These are phyloP conservation scores for Hondaea fermentalgiana DNA, from an alignment of 108 stramenopile species.

Conservation along the genomic window DNA sequence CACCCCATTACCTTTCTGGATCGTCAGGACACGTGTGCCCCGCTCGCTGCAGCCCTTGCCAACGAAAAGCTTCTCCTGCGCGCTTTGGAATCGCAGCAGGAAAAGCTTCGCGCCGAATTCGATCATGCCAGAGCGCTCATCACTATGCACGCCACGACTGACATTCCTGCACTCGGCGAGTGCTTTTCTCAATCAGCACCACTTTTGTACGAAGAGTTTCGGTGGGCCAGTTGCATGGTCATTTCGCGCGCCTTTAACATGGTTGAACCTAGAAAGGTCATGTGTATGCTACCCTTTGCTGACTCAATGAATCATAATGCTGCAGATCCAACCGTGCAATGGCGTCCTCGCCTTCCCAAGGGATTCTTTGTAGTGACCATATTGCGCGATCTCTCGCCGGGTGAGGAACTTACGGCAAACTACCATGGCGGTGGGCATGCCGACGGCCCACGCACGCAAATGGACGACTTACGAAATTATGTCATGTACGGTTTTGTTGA, in stretches of 20 bases:
- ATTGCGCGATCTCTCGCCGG: neutral
- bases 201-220: neutral
- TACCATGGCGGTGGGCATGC: neutral
- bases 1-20: conserved; percentile 14
- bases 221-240: neutral
- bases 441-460: neutral
- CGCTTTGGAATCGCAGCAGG: neutral
- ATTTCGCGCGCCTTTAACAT: conserved; percentile 2
- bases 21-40: neutral
- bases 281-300: conserved; percentile 13
- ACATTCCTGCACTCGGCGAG: neutral
- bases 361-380: neutral
- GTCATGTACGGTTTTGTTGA: conserved; percentile 14
- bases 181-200: neutral
- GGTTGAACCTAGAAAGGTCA: neutral
- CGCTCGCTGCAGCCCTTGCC: neutral
- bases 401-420: neutral
- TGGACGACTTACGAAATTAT: neutral
- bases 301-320: neutral
- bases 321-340: neutral
- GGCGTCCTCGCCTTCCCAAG: neutral
- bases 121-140: neutral
- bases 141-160: neutral
- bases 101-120: neutral
- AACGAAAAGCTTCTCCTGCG: neutral